Conservation (phyloP, 805 yeast genomes). For the Kuraishia molischiana region DNA sequence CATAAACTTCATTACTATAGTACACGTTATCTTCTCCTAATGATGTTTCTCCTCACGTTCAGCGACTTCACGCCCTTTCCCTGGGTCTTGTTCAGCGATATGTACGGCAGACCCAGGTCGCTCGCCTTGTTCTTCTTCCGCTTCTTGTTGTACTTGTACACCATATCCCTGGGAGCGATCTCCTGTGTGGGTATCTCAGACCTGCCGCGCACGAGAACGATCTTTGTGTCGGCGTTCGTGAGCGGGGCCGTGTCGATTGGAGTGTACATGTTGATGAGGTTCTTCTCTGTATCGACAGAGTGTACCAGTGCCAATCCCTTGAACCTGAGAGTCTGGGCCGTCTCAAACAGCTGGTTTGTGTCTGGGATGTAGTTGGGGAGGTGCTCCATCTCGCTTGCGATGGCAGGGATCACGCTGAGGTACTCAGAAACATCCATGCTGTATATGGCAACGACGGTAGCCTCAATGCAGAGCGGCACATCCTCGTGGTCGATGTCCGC, state of each 20-base stretch:
- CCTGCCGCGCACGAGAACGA: constrained; percentile 47
- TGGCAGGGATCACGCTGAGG: constrained; percentile 8
- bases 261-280: constrained; percentile 44
- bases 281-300: constrained; percentile 35
- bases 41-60: constrained; percentile 36
- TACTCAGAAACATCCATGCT: constrained; percentile 17
- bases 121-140: constrained; percentile 6
- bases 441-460: constrained; percentile 30
- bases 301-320: constrained; percentile 57
- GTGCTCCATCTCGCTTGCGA: constrained; percentile 3
- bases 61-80: constrained; percentile 39
- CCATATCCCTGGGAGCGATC: constrained; percentile 16
- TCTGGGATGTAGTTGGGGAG: constrained; percentile 17
- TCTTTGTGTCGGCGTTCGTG: constrained; percentile 14
- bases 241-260: constrained; percentile 23
- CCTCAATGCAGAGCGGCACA: constrained; percentile 25
- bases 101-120: constrained; percentile 22
- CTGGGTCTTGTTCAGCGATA: constrained; percentile 23
- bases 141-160: constrained; percentile 5
- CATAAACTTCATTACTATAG: not conserved
- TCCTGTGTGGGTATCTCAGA: constrained; percentile 53
- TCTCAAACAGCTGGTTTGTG: constrained; percentile 1
- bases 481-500: constrained; percentile 21
- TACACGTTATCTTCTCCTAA: constrained; percentile 17
- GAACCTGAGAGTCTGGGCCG: constrained; percentile 14